Base-by-base conservation (phyloP, 345 rosid genomes). In the Eucalyptus pauciflora region DNA sequence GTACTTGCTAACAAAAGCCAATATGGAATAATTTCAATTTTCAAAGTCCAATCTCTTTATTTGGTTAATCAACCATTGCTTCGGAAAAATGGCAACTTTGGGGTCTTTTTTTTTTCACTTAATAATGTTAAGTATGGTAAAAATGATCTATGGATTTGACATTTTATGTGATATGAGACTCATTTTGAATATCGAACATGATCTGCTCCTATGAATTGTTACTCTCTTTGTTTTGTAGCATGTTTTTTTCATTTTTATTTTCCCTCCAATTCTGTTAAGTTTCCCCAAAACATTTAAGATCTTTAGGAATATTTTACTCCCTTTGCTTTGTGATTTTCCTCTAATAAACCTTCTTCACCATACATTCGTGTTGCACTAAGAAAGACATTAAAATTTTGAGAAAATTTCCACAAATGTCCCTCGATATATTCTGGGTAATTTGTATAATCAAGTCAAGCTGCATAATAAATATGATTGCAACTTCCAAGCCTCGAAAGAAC, bases 121-220 rank as follows among this genome's bases (percentile, higher is more conserved):
- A 14, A 64, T 64, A 14, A 64, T n/a, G 76, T 15, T 64, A 15
- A 7, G 5, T 0, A 29, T 13, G 41, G 76, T 64, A 64, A 64
- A 7, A n/a, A 64, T n/a, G 20, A n/a, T n/a, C 18, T 64, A 64
- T 0, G 0, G 3, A 64, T 64, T 14, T n/a, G 8, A 64, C 8
- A n/a, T n/a, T 64, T n/a, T n/a, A n/a, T n/a, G 11, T n/a, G 10
- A n/a, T 64, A 15, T 7, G 33, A n/a, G 37, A 64, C 37, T n/a
- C n/a, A n/a, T n/a, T n/a, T n/a, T n/a, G n/a, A n/a, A n/a, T n/a
- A n/a, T n/a, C n/a, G n/a, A n/a, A n/a, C n/a, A n/a, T n/a, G n/a
- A n/a, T n/a, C n/a, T n/a, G n/a, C n/a, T n/a, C n/a, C n/a, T n/a
- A n/a, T n/a, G n/a, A n/a, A n/a, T n/a, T n/a, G n/a, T n/a, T n/a